Percentiles rank a stretch among this genome's conserved stretches.
Evolutionary conservation across 2,329 filamentous ascomycete species (phyloP).

Genomic region (Orbilia oligospora): DNA sequence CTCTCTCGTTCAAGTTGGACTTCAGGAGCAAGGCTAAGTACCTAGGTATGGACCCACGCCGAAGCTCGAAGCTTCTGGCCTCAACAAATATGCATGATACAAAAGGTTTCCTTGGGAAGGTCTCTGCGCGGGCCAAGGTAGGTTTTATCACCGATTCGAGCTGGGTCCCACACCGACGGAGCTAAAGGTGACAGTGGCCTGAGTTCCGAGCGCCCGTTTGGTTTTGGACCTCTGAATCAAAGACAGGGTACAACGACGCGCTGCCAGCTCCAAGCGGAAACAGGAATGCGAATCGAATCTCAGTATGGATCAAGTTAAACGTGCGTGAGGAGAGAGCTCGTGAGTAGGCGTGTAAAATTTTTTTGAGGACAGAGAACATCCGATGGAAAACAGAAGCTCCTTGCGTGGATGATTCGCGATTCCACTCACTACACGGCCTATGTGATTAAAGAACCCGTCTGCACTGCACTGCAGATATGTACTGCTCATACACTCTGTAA

Average conservation of each 20-base stretch:
- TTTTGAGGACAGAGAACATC: not conserved
- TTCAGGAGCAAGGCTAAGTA: slow-evolving; percentile 11
- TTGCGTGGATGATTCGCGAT: slow-evolving; percentile 8
- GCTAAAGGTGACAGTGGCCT: slow-evolving; percentile 60
- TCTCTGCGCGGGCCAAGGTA: slow-evolving; percentile 10
- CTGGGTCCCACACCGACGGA: slow-evolving; percentile 26
- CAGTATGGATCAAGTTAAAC: slow-evolving; percentile 20
- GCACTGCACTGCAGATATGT: no score
- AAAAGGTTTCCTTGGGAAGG: slow-evolving; percentile 18
- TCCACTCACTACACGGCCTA: not conserved
- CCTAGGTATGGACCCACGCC: not conserved
- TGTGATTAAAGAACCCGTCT: slow-evolving; percentile 5
- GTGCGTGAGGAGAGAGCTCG: slow-evolving; percentile 26
- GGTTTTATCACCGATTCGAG: slow-evolving; percentile 34
- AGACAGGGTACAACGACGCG: slow-evolving; percentile 41
- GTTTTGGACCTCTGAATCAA: slow-evolving; percentile 8
- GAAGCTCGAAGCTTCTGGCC: slow-evolving; percentile 5
- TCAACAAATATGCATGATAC: slow-evolving; percentile 2
- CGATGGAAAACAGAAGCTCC: slow-evolving; percentile 9
- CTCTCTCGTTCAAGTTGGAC: not conserved
- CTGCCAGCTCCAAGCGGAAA: slow-evolving; percentile 43
- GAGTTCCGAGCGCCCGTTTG: slow-evolving; percentile 56
- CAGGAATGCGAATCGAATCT: slow-evolving; percentile 55
- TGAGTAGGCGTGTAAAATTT: slow-evolving; percentile 27
- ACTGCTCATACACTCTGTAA: no score